Base-by-base conservation (phyloP, 1,139 yeast species). In the Hyphopichia burtonii region DNA sequence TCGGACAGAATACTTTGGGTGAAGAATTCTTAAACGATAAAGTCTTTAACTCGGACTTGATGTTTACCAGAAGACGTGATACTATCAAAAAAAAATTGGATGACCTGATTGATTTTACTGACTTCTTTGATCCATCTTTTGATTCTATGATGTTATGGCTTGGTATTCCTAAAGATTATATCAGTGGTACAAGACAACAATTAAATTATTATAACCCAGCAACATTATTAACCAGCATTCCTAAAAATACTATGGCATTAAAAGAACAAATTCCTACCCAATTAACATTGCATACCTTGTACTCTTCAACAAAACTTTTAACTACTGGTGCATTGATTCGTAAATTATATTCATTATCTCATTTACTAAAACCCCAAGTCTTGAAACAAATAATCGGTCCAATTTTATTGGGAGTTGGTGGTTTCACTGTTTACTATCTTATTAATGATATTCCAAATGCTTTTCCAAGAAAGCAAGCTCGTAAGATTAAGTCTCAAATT, bases 361-460 rank as follows among this genome's bases (percentile, higher is more conserved):
- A 58, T 14, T 48, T 59, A 15, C 41, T 74, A 7, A 58, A 61
- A 4, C 65, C 74, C 3, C 37, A 61, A 3, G 54, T 63, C 3
- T 39, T 60, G 50, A 74, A 55, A 58, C 67, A 54, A 50, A 51
- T 72, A 16, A 69, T 74, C 1, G 54, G 66, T 2, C 88, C 84
- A 0, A 51, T 81, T 0, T 52, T 76, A 1, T 50, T 83, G 4
- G 71, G 83, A 14, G 77, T 78, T 1, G 66, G 82, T 4, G 76
- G 83, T 1, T 71, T 82, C 23, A 78, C 90, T 0, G 66, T 81
- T 1, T 82, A 83, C 34, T 89, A 87, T 54, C 61, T 90, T 46
- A 66, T 89, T 11, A 71, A 74, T 43, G 99, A 93, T 59, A 81
- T 94, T 15, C 97, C 97, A 2, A 79, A 86, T 52, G 96, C 98